These are phyloP conservation scores for Calonectria fujianensis DNA, from an alignment of 2,329 filamentous ascomycete species.

Conservation along the genomic window DNA sequence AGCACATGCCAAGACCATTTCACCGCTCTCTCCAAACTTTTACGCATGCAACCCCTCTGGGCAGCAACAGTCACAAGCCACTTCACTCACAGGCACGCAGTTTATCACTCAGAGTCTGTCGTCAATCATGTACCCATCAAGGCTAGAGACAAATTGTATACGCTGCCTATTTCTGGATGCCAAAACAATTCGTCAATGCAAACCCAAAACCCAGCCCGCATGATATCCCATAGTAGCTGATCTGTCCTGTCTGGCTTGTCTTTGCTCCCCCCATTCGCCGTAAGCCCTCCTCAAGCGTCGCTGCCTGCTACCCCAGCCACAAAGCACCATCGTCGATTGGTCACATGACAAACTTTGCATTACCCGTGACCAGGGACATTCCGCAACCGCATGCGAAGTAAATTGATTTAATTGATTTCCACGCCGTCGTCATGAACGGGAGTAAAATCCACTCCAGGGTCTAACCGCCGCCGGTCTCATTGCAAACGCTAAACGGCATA, in stretches of 20 bases:
- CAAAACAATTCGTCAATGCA: slow-evolving; percentile 60
- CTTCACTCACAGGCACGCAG: slow-evolving; percentile 20
- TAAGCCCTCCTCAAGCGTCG: slow-evolving; percentile 51
- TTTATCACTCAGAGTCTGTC: slow-evolving; percentile 20
- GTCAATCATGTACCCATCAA: slow-evolving; percentile 18
- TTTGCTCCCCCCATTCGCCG: slow-evolving; percentile 54
- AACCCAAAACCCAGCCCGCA: slow-evolving; percentile 63
- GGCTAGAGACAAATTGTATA: slow-evolving; percentile 57
- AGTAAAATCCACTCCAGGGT: slow-evolving; percentile 55
- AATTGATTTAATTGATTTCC: slow-evolving; percentile 52
- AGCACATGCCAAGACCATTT: slow-evolving; percentile 14
- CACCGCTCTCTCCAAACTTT: slow-evolving; percentile 16
- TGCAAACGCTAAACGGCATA: slow-evolving; percentile 85
- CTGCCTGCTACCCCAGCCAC: slow-evolving; percentile 51
- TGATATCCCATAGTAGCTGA: slow-evolving; percentile 62
- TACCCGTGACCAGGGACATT: slow-evolving; percentile 47
- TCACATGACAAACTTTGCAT: slow-evolving; percentile 44
- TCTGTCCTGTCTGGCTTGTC: slow-evolving; percentile 61
- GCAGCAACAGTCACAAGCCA: not conserved
- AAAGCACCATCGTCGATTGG: slow-evolving; percentile 48
- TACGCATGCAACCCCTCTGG: not conserved
- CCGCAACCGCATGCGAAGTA: slow-evolving; percentile 53
- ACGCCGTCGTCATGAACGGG: slow-evolving; percentile 54
- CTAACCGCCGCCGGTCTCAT: slow-evolving; percentile 49
- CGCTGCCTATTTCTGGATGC: slow-evolving; percentile 57